A percentile compares a stretch with the other conserved stretches of the same genome.
These are phyloP conservation scores for Haplographium delicatum DNA, from an alignment of 495 filamentous ascomycete genomes.

Conservation along the genomic window DNA sequence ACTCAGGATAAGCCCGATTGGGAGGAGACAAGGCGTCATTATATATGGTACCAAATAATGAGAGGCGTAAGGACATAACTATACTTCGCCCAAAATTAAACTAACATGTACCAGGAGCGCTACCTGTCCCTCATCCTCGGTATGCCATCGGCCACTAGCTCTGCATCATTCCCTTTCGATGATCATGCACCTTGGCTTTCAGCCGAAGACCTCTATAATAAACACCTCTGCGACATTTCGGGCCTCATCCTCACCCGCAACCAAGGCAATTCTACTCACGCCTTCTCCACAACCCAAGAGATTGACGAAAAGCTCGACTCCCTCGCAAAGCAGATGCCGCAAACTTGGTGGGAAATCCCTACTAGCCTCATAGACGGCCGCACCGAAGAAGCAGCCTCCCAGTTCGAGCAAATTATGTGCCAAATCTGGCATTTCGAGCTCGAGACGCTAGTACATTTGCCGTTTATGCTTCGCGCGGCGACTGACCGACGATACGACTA, in stretches of 20 bases:
- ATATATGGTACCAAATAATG: slow-evolving; percentile 1
- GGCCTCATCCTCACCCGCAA: slow-evolving; percentile 39
- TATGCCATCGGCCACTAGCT: neutral
- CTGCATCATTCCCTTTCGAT: neutral
- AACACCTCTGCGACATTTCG: slow-evolving; percentile 23
- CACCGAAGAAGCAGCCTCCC: slow-evolving; percentile 21
- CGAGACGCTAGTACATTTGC: slow-evolving; percentile 37
- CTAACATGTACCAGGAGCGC: slow-evolving; percentile 24
- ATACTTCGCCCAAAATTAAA: neutral
- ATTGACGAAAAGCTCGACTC: slow-evolving; percentile 39
- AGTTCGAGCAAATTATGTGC: slow-evolving; percentile 23
- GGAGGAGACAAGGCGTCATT: neutral
- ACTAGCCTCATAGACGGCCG: neutral
- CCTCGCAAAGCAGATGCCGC: slow-evolving; percentile 38
- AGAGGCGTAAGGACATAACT: neutral
- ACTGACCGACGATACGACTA: slow-evolving; percentile 40
- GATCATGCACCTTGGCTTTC: slow-evolving; percentile 33
- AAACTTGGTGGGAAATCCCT: slow-evolving; percentile 20
- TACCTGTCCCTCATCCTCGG: slow-evolving; percentile 30
- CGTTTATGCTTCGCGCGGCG: slow-evolving; percentile 39
- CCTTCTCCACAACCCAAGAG: slow-evolving; percentile 29
- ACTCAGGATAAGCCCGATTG: slow-evolving; percentile 30
- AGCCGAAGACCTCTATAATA: slow-evolving; percentile 23
- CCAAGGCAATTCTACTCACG: slow-evolving; percentile 1
- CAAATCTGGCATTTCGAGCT: slow-evolving; percentile 45